Percentiles rank a stretch among this genome's conserved stretches.
Conservation (phyloP, 345 rosid species). For the Melaleuca quinquenervia region DNA sequence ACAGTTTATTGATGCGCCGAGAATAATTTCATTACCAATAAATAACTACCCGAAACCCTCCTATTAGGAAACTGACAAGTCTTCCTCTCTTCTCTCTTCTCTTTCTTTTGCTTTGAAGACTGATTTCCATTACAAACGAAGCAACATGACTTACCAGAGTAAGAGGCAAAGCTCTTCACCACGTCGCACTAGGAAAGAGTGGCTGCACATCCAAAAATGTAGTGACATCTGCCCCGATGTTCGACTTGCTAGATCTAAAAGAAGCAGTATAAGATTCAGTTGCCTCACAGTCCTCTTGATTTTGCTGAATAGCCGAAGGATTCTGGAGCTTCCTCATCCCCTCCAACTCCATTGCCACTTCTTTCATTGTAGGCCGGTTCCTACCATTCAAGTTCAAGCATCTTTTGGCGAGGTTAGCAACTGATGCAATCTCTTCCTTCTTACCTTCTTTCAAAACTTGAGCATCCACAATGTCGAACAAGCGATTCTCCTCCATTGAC, state of each 20-base stretch:
- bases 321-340: not conserved
- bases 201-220: not conserved
- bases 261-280: not conserved
- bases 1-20: not conserved
- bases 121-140: too few species aligned
- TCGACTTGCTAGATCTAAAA: not conserved
- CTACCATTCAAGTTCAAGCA: not conserved
- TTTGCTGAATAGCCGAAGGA: not conserved
- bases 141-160: not conserved
- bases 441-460: not conserved
- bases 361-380: not conserved
- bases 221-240: not conserved
- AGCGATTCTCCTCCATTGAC: not conserved
- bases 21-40: not conserved
- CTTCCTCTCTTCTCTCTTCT: not conserved
- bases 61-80: not conserved
- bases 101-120: not conserved
- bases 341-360: not conserved
- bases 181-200: not conserved
- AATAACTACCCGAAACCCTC: not conserved
- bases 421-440: not conserved
- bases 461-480: not conserved
- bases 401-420: constrained; percentile 1
- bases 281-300: not conserved
- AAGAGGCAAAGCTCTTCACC: too few species aligned